These are phyloP conservation scores for Rhynchosporium graminicola DNA, from an alignment of 2,329 filamentous ascomycete species.

Conservation along the genomic window DNA sequence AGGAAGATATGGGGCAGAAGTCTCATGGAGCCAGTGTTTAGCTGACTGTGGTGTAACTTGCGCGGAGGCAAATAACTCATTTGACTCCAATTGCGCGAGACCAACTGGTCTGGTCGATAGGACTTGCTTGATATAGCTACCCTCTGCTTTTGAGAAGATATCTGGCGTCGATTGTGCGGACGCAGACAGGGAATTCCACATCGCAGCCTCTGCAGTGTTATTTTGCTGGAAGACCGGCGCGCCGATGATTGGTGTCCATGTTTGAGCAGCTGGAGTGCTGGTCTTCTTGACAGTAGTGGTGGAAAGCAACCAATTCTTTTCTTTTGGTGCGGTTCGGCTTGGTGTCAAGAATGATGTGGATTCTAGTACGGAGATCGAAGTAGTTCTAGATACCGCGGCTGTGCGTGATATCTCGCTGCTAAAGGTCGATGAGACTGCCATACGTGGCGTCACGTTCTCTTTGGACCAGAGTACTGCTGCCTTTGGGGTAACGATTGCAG, in stretches of 20 bases:
- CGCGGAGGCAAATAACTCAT: slow-evolving; percentile 14
- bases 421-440: background rate
- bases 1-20: slow-evolving; percentile 1
- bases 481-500: background rate
- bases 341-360: slow-evolving; percentile 23
- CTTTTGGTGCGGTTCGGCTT: background rate
- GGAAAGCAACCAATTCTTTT: slow-evolving; percentile 17
- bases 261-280: slow-evolving; percentile 1
- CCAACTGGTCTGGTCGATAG: slow-evolving; percentile 3
- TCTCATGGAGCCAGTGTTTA: slow-evolving; percentile 23
- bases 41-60: background rate
- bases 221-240: background rate
- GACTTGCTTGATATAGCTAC: slow-evolving; percentile 15
- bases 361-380: slow-evolving; percentile 19
- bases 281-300: background rate
- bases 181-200: slow-evolving; percentile 21
- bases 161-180: slow-evolving; percentile 14
- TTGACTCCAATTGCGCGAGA: slow-evolving; percentile 16
- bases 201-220: background rate
- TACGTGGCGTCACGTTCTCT: background rate
- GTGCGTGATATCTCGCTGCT: slow-evolving; percentile 16
- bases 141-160: slow-evolving; percentile 26
- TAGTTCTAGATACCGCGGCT: slow-evolving; percentile 3
- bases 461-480: slow-evolving; percentile 21
- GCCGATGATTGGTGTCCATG: slow-evolving; percentile 17